Evolutionary conservation across 345 rosid species (phyloP), one percentile per base, ranked within the genome.

Genomic region (Eutrema heterophyllum): DNA sequence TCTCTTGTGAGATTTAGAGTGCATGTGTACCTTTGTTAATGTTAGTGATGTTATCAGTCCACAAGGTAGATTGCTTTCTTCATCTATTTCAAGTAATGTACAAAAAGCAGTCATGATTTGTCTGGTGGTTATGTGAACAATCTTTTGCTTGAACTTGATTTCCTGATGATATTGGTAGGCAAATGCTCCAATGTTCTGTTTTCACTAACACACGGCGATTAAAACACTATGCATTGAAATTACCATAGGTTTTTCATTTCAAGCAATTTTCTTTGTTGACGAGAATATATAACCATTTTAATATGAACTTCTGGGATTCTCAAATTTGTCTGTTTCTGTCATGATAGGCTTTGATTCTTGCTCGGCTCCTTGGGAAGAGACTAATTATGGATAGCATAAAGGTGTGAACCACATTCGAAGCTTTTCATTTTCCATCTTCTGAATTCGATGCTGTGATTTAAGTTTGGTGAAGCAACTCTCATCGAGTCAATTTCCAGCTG

Each of bases 261-360:
- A 65, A 64, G 58, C 67, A 51, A 58, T 3, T 69, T 0, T 9
- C 16, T 77, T 30, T 9, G 66, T 18, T 66, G 16, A 9, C 6
- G 12, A 64, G 16, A n/a, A 26, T 8, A 14, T 53, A 30, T 30
- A 29, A 29, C 33, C 33, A 30, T 6, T 16, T 2, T 4, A 2
- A 15, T 30, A 30, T 30, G 57, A 58, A 48, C 2, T 10, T 56
- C 16, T 7, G 7, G 41, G 18, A 4, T 55, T 64, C 68, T 46
- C 6, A 68, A 45, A 21, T 53, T 52, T 36, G 18, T 33, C 48
- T 70, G 68, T 70, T 61, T 59, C 79, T 69, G 12, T 78, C 64
- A 43, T 64, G 54, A 70, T 84, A 93, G 98, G 95, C 87, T 24
- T 84, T 94, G 84, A 94, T 91, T 75, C 95, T 94, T 76, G 91